Evolutionary conservation across 345 rosid species (phyloP), one percentile per base, ranked within the genome.

Genomic region (Pelargonium nanum): DNA sequence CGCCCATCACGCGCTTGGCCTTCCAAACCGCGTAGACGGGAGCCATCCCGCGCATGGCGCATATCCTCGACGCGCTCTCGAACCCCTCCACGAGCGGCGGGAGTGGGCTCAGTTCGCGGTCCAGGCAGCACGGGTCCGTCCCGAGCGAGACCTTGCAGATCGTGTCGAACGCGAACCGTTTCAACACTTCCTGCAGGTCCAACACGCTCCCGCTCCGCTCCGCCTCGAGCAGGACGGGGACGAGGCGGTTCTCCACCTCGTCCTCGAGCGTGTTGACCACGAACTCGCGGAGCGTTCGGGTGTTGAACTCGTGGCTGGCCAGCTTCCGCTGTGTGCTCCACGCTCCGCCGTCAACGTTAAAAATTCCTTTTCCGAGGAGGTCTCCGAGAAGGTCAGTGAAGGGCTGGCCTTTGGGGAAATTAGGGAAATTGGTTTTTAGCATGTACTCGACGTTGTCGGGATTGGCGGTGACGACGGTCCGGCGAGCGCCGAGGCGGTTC

Each of bases 371-470:
- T 22, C 97, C 97, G 16, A 89, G 92, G 50, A 89, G 67, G 60
- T 89, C 97, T 0, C 95, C 91, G 5, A 89, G 85, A 57, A 89
- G 77, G 25, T 78, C 85, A 1, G 88, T 81, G 60, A 89, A 89
- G 56, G 90, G 88, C 58, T 74, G 74, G n/a, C 97, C 97, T 70
- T 89, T 89, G 6, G 97, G 97, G 68, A 77, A 87, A 75, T 89
- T 87, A 4, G 16, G 25, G 73, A 89, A 89, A 57, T 82, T 78
- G 24, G 78, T 69, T 62, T 75, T 89, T 65, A 87, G 92, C 21
- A 89, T 66, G 68, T 89, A 66, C 65, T 87, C 92, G 0, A 89
- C 84, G 65, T 87, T 87, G 68, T 58, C 73, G 0, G 91, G 85
- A 53, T 87, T 85, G 0, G 92, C 86, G 0, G 97, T 89, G 66